Evolutionary conservation across 2,329 filamentous ascomycete species (phyloP).

Genomic region (Lasiodiplodia gonubiensis): DNA sequence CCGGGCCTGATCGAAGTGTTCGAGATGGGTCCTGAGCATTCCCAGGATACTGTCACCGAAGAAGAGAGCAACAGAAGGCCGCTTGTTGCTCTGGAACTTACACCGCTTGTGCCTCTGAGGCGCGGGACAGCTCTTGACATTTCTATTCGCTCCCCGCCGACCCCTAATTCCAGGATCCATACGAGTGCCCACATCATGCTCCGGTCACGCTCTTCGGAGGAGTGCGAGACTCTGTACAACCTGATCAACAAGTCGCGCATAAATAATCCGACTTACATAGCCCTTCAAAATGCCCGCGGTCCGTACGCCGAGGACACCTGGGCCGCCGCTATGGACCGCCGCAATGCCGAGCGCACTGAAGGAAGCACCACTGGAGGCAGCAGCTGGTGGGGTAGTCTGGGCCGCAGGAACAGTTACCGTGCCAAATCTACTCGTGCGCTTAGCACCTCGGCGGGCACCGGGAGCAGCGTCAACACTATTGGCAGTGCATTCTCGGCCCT

Average conservation of each 20-base stretch:
- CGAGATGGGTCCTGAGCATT: constrained; percentile 58
- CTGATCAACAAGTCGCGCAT: constrained; percentile 88
- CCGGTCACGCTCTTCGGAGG: constrained; percentile 75
- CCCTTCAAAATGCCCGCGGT: constrained; percentile 74
- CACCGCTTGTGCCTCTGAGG: constrained; percentile 85
- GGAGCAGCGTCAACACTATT: constrained; percentile 76
- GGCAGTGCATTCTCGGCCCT: constrained; percentile 80
- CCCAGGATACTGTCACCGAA: constrained; percentile 38
- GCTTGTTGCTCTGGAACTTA: constrained; percentile 78
- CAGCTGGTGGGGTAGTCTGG: constrained; percentile 57
- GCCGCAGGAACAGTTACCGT: constrained; percentile 62
- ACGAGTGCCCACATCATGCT: constrained; percentile 84
- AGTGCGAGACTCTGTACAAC: constrained; percentile 82
- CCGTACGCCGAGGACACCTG: constrained; percentile 54
- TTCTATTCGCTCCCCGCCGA: constrained; percentile 87
- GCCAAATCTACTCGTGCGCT: constrained; percentile 59
- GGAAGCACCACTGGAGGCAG: constrained; percentile 50
- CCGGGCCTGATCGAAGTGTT: constrained; percentile 70
- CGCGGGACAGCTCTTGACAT: constrained; percentile 93
- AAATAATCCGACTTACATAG: constrained; percentile 89
- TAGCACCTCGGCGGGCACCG: constrained; percentile 68
- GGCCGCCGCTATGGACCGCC: constrained; percentile 59
- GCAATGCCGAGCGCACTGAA: constrained; percentile 52
- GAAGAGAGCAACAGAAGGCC: constrained; percentile 49
- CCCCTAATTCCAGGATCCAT: constrained; percentile 71